Evolutionary conservation across 2,329 filamentous ascomycete genomes (phyloP).

Genomic region (Neopestalotiopsis sp.): DNA sequence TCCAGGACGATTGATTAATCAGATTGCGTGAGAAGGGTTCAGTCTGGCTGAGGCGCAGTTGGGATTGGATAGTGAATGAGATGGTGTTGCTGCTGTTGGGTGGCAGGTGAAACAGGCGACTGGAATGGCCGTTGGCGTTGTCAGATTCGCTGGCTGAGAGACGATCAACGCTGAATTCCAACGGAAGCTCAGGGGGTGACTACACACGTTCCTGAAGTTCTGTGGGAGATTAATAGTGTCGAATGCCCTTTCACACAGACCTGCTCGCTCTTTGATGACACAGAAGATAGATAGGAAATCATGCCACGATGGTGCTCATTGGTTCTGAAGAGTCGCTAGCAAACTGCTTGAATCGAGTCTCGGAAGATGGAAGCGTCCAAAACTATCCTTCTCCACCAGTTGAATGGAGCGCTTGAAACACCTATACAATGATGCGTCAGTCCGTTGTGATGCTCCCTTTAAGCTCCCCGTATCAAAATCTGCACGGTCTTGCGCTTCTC

Average conservation of each 20-base stretch:
- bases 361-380: conserved; percentile 36
- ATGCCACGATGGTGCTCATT: conserved; percentile 32
- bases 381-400: conserved; percentile 30
- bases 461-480: conserved; percentile 6
- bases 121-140: conserved; percentile 17
- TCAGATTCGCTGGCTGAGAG: conserved; percentile 10
- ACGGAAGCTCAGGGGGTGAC: neutral
- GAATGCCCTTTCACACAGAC: conserved; percentile 32
- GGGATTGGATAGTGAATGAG: neutral
- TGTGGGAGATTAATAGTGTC: conserved; percentile 35
- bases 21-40: neutral
- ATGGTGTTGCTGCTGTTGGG: conserved; percentile 18
- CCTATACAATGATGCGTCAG: conserved; percentile 23
- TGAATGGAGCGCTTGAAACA: conserved; percentile 23
- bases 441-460: conserved; percentile 10
- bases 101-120: conserved; percentile 21
- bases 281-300: conserved; percentile 31
- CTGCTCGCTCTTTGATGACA: conserved; percentile 35
- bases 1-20: conserved; percentile 7
- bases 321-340: conserved; percentile 31
- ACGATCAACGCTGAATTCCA: conserved; percentile 12
- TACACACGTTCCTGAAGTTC: conserved; percentile 10
- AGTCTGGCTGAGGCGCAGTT: conserved; percentile 7
- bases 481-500: neutral
- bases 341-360: conserved; percentile 42